A percentile compares a stretch with the other conserved stretches of the same genome.
phyloP scores from a whole-genome alignment of 1,139 yeast genomes.

The Pichia sp. region DNA sequence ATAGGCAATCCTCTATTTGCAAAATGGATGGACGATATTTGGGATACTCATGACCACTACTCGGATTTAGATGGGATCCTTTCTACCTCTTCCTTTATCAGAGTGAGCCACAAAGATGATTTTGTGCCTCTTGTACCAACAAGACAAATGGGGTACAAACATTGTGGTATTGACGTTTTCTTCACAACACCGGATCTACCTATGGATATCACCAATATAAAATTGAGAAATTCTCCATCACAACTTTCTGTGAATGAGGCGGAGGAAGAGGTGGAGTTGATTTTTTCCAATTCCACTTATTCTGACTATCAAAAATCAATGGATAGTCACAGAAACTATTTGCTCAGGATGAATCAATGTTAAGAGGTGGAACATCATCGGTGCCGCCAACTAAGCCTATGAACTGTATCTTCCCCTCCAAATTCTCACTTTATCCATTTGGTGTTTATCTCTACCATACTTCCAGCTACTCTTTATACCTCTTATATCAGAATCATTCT shows the following conservation, averaged over 20 bases:
- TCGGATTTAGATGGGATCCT: background rate
- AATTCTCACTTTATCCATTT: no score
- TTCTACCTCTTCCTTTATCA: slow-evolving; percentile 29
- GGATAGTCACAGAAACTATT: background rate
- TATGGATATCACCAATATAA: background rate
- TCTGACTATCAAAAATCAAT: background rate
- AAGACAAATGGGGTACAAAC: slow-evolving; percentile 18
- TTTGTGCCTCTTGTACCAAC: slow-evolving; percentile 52
- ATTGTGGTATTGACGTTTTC: slow-evolving; percentile 4
- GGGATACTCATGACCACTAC: slow-evolving; percentile 29
- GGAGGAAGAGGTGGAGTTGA: background rate
- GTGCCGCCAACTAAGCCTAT: no score
- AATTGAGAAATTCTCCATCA: background rate
- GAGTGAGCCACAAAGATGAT: slow-evolving; percentile 54
- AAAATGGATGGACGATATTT: slow-evolving; percentile 44
- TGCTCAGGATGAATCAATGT: background rate
- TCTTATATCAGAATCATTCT: no score
- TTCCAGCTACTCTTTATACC: no score
- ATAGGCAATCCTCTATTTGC: slow-evolving; percentile 49
- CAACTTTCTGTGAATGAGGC: background rate
- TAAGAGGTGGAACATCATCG: no score
- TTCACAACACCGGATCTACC: background rate
- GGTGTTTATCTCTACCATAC: no score
- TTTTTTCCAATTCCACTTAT: background rate
- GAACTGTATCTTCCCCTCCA: no score